Percentiles rank a stretch among this genome's conserved stretches.
phyloP scores from a whole-genome alignment of 1,284 basidiomycete genomes.

The Tilletia setariae region DNA sequence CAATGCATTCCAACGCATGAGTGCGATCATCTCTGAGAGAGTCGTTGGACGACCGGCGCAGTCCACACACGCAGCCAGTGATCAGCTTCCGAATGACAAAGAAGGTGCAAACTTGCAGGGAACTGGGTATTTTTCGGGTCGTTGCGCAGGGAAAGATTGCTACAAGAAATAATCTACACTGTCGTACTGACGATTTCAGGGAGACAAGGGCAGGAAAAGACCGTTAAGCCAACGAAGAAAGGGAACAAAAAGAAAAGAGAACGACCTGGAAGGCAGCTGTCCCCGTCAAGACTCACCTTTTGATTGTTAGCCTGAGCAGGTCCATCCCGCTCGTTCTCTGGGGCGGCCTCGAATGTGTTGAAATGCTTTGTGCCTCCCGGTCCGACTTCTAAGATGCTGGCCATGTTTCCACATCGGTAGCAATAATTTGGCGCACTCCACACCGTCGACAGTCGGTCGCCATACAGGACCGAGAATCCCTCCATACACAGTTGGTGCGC shows the following conservation, averaged over 20 bases:
- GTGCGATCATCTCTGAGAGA: no score
- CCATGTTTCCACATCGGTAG: slow-evolving; percentile 94
- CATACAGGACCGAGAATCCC: slow-evolving; percentile 90
- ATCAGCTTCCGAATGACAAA: no score
- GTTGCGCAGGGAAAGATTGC: no score
- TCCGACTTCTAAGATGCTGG: slow-evolving; percentile 91
- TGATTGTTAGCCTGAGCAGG: slow-evolving; percentile 39
- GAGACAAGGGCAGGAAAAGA: neutral
- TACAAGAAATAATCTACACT: slow-evolving; percentile 17
- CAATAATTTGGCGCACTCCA: slow-evolving; percentile 99
- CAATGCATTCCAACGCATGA: no score
- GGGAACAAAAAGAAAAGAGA: no score
- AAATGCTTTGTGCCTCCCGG: slow-evolving; percentile 86
- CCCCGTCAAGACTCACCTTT: slow-evolving; percentile 9
- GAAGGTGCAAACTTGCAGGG: no score
- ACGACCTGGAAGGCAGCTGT: no score
- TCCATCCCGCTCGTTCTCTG: slow-evolving; percentile 76
- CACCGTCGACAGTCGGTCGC: slow-evolving; percentile 90
- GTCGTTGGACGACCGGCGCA: no score
- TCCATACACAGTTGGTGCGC: slow-evolving; percentile 99
- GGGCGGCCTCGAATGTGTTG: slow-evolving; percentile 97
- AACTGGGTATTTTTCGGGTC: no score
- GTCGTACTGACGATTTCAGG: slow-evolving; percentile 1
- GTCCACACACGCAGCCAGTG: no score
- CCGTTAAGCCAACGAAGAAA: no score